Conservation (phyloP, 2,329 filamentous ascomycete species). For the Sarocladium brachiariae region DNA sequence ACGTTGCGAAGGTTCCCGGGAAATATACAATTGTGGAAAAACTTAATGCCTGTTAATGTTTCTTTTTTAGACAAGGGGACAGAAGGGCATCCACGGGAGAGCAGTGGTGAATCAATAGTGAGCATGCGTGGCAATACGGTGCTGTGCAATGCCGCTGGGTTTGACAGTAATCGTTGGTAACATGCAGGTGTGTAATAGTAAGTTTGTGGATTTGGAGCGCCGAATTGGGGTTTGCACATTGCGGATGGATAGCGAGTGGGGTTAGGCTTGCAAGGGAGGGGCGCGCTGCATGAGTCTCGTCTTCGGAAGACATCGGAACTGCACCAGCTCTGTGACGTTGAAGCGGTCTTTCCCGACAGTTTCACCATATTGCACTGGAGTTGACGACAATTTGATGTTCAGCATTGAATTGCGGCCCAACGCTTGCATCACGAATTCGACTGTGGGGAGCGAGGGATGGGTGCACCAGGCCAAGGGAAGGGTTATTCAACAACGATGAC, state of each 20-base stretch:
- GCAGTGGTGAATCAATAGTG: no score
- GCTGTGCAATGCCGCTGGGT: no score
- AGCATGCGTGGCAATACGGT: no score
- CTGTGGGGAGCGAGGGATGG: no score
- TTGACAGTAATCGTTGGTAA: no score
- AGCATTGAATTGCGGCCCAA: no score
- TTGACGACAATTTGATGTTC: neutral
- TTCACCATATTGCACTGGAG: neutral
- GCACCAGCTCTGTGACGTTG: neutral
- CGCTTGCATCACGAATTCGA: no score
- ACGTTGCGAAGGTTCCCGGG: neutral
- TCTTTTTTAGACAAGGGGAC: no score
- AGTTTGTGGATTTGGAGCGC: conserved; percentile 2
- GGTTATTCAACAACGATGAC: conserved; percentile 1
- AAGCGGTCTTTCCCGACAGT: neutral
- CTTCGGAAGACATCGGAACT: conserved; percentile 2
- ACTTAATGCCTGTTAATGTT: neutral
- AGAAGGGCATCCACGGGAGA: no score
- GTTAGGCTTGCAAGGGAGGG: neutral
- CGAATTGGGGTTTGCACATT: neutral
- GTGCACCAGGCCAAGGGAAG: neutral
- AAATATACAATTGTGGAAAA: neutral
- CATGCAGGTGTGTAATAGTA: no score
- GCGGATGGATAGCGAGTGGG: neutral
- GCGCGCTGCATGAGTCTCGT: no score